phyloP scores from a whole-genome alignment of 306 rosid species.

The Luffa acutangula region DNA sequence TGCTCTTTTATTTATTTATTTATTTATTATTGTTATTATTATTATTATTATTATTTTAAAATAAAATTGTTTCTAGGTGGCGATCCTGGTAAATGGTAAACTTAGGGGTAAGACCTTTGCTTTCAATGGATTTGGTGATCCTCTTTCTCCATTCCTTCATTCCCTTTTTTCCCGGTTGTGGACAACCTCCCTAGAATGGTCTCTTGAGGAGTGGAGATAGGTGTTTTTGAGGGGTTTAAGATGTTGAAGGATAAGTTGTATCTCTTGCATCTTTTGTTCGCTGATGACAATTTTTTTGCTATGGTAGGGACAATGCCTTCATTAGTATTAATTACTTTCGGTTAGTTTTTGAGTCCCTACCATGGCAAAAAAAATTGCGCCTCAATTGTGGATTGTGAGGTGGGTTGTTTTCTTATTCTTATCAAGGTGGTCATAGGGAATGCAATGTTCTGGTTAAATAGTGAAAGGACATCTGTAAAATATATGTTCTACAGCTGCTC shows the following conservation, averaged over 20 bases:
- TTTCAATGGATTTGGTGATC: background rate
- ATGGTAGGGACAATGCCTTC: background rate
- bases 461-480: background rate
- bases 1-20: too few relatives aligned
- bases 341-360: background rate
- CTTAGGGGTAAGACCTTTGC: background rate
- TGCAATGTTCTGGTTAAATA: background rate
- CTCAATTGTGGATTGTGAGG: background rate
- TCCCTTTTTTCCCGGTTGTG: too few relatives aligned
- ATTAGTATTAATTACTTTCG: background rate
- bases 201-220: background rate
- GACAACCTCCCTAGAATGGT: background rate
- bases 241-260: background rate
- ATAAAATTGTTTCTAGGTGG: too few relatives aligned
- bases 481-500: background rate
- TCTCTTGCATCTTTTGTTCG: background rate
- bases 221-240: background rate
- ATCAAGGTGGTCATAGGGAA: background rate
- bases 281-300: background rate
- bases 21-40: too few relatives aligned
- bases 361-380: background rate
- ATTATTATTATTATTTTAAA: too few relatives aligned
- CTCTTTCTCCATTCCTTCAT: background rate
- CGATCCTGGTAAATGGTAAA: background rate
- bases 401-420: background rate